Evolutionary conservation across 805 yeast species (phyloP).

Genomic region (Teunomyces lycoperdinae): DNA sequence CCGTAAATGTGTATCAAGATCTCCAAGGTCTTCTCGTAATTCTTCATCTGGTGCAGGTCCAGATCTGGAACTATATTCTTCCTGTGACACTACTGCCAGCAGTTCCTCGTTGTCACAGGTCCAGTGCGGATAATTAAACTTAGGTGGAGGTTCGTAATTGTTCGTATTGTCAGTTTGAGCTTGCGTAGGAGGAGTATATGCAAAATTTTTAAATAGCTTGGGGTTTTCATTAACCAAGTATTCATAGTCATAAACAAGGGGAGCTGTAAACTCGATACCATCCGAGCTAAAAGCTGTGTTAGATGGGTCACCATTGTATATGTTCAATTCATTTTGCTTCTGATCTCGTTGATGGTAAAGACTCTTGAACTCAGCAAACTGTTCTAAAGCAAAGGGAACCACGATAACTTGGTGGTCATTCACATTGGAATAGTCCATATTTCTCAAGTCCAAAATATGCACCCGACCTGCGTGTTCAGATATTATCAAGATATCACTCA

Average conservation of each 20-base stretch:
- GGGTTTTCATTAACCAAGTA: conserved; percentile 37
- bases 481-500: conserved; percentile 73
- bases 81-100: not conserved
- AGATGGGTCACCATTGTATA: conserved; percentile 1
- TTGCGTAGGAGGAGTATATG: conserved; percentile 28
- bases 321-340: not conserved
- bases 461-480: conserved; percentile 86
- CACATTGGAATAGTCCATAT: conserved; percentile 34
- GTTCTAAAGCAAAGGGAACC: conserved; percentile 52
- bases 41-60: conserved; percentile 1
- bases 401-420: conserved; percentile 73
- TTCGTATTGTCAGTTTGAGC: conserved; percentile 5
- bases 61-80: not conserved
- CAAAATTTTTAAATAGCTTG: conserved; percentile 34
- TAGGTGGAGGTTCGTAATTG: conserved; percentile 16
- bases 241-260: conserved; percentile 42
- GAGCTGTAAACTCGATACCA: conserved; percentile 15
- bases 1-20: conserved; percentile 11
- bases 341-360: conserved; percentile 5
- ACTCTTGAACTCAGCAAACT: conserved; percentile 26
- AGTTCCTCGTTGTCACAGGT: conserved; percentile 7
- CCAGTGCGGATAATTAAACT: conserved; percentile 22
- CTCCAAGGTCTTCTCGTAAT: not conserved
- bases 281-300: not conserved
- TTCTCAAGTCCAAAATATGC: conserved; percentile 78